A percentile compares a stretch with the other conserved stretches of the same genome.
Conservation (phyloP, 805 yeast species). For the Candida berthetii region DNA sequence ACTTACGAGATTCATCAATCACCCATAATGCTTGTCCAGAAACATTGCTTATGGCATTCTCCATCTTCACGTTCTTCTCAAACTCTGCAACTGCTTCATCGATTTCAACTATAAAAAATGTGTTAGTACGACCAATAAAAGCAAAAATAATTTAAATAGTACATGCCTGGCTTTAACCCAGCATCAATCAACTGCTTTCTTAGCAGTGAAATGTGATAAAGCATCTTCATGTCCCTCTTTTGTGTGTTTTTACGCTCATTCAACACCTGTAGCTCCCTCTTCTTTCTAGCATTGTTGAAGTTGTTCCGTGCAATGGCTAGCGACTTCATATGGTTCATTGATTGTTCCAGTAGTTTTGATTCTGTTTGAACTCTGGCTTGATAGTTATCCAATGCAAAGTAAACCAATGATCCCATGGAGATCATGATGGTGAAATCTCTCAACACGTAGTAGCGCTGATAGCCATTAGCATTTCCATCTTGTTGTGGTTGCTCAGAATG, state of each 20-base stretch:
- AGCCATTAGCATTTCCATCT: too few species aligned
- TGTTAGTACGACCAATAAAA: not conserved
- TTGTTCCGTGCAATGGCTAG: slow-evolving; percentile 37
- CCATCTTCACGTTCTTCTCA: slow-evolving; percentile 52
- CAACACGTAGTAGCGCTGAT: slow-evolving; percentile 8
- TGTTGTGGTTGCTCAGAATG: too few species aligned
- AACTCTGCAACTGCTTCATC: slow-evolving; percentile 49
- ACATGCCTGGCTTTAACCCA: slow-evolving; percentile 46
- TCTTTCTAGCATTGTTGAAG: slow-evolving; percentile 42
- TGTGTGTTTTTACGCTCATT: slow-evolving; percentile 43
- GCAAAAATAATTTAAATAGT: not conserved
- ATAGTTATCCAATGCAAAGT: slow-evolving; percentile 48
- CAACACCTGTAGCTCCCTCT: slow-evolving; percentile 43
- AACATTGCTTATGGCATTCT: slow-evolving; percentile 47
- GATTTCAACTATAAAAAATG: slow-evolving; percentile 27
- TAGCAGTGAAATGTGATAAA: slow-evolving; percentile 59
- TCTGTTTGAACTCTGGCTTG: slow-evolving; percentile 31
- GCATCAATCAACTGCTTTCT: slow-evolving; percentile 52
- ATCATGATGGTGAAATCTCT: slow-evolving; percentile 35
- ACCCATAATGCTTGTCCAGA: slow-evolving; percentile 56
- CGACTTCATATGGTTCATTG: slow-evolving; percentile 25
- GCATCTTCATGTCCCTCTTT: slow-evolving; percentile 51
- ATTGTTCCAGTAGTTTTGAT: slow-evolving; percentile 20
- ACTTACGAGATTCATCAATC: slow-evolving; percentile 36
- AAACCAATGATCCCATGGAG: slow-evolving; percentile 37